Evolutionary conservation across 2,329 filamentous ascomycete species (phyloP).

Genomic region (Ciborinia camelliae): DNA sequence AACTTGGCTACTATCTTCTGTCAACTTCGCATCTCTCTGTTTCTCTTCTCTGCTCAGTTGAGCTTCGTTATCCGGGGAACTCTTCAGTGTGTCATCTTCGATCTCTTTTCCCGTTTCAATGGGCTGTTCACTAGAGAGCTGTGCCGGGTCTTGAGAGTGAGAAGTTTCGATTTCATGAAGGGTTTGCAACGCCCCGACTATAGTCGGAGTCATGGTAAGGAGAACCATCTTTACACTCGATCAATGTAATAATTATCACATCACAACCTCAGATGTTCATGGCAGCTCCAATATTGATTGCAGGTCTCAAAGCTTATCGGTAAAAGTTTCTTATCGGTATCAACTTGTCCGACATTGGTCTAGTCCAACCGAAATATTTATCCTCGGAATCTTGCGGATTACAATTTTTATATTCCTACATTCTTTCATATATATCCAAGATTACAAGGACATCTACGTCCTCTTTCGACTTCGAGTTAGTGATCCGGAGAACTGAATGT

Average conservation of each 20-base stretch:
- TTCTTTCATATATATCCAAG: constrained; percentile 16
- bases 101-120: neutral
- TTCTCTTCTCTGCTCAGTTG: neutral
- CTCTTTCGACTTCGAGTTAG: neutral
- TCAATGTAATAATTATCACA: neutral
- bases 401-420: constrained; percentile 15
- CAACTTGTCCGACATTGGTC: constrained; percentile 27
- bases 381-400: constrained; percentile 28
- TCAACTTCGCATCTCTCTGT: neutral
- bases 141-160: neutral
- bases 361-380: constrained; percentile 27
- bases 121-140: neutral
- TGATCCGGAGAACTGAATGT: neutral
- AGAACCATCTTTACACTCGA: constrained; percentile 58
- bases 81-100: neutral
- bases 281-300: neutral
- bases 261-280: neutral
- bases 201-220: constrained; percentile 69
- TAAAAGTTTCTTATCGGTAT: constrained; percentile 17
- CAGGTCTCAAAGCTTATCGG: constrained; percentile 23
- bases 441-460: neutral
- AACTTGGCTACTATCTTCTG: neutral
- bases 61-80: neutral
- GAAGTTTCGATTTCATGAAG: constrained; percentile 29
- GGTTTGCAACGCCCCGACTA: constrained; percentile 58